phyloP scores from a whole-genome alignment of 2,329 filamentous ascomycete species.

The Pseudogymnoascus pannorum region DNA sequence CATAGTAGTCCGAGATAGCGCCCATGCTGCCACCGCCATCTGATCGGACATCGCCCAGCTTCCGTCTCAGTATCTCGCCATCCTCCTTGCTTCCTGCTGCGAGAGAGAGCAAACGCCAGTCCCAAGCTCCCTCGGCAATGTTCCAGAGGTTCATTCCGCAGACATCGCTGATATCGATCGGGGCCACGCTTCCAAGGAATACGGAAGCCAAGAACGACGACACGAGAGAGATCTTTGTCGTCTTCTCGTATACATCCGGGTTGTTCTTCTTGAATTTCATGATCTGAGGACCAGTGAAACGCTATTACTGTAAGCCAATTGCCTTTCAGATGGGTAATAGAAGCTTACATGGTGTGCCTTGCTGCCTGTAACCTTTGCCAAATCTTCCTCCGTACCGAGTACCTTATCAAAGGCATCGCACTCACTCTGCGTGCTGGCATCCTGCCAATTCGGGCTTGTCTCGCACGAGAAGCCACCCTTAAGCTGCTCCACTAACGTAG shows the following conservation, averaged over 20 bases:
- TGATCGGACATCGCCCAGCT: slow-evolving; percentile 71
- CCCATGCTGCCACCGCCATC: slow-evolving; percentile 80
- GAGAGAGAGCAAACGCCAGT: slow-evolving; percentile 66
- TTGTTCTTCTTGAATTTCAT: slow-evolving; percentile 75
- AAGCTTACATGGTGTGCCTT: slow-evolving; percentile 83
- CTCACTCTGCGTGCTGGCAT: slow-evolving; percentile 86
- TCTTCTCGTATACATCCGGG: slow-evolving; percentile 72
- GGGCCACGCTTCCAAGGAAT: slow-evolving; percentile 76
- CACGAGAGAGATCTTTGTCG: slow-evolving; percentile 81
- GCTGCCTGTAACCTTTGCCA: slow-evolving; percentile 81
- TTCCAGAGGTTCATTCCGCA: slow-evolving; percentile 98
- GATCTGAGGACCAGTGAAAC: slow-evolving; percentile 97
- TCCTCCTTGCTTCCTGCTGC: slow-evolving; percentile 45
- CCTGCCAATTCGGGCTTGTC: slow-evolving; percentile 95
- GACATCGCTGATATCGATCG: slow-evolving; percentile 88
- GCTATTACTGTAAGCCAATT: slow-evolving; percentile 38
- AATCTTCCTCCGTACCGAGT: slow-evolving; percentile 56
- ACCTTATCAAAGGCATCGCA: slow-evolving; percentile 79
- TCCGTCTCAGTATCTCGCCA: slow-evolving; percentile 59
- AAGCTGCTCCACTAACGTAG: slow-evolving; percentile 66
- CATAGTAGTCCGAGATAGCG: slow-evolving; percentile 69
- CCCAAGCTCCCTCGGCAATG: slow-evolving; percentile 66
- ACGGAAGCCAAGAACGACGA: slow-evolving; percentile 92
- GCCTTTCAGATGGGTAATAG: neutral
- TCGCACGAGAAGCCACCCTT: slow-evolving; percentile 67